Conservation (phyloP, 129 eudicot species). For the Sambucus nigra region DNA sequence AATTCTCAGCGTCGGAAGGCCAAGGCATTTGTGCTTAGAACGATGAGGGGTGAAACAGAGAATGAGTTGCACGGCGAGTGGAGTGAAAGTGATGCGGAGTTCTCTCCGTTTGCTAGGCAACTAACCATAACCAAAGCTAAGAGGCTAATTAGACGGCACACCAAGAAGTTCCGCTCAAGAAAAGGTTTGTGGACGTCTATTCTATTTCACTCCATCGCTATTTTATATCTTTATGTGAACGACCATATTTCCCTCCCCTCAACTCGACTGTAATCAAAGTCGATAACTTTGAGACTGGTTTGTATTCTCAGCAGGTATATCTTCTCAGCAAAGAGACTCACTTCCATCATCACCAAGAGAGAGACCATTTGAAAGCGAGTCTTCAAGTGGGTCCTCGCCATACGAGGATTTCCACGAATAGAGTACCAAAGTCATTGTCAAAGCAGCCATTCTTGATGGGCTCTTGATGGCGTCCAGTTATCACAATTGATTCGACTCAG, state of each 20-base stretch:
- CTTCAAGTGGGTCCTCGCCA: conserved; percentile 73
- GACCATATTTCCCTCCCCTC: background rate
- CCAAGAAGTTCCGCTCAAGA: conserved; percentile 79
- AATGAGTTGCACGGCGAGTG: conserved; percentile 63
- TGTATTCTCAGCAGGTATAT: conserved; percentile 31
- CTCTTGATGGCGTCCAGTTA: background rate
- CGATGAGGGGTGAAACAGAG: conserved; percentile 96
- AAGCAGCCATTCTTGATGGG: background rate
- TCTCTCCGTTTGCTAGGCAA: conserved; percentile 90
- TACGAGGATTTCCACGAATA: conserved; percentile 75
- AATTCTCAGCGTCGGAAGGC: conserved; percentile 90
- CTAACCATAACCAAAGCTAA: conserved; percentile 87
- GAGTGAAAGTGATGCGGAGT: conserved; percentile 92
- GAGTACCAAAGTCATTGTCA: conserved; percentile 6
- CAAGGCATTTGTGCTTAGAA: conserved; percentile 83
- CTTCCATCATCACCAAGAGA: conserved; percentile 70
- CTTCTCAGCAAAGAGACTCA: conserved; percentile 65
- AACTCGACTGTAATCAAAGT: background rate
- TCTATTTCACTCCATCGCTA: background rate
- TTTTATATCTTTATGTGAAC: background rate
- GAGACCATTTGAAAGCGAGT: conserved; percentile 59
- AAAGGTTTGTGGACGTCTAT: conserved; percentile 39
- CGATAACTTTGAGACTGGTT: background rate
- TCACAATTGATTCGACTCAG: background rate
- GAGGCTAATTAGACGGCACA: conserved; percentile 64